Evolutionary conservation across 331 rosid genomes (phyloP), one percentile per base, ranked within the genome.

Genomic region (Malus hybrid): DNA sequence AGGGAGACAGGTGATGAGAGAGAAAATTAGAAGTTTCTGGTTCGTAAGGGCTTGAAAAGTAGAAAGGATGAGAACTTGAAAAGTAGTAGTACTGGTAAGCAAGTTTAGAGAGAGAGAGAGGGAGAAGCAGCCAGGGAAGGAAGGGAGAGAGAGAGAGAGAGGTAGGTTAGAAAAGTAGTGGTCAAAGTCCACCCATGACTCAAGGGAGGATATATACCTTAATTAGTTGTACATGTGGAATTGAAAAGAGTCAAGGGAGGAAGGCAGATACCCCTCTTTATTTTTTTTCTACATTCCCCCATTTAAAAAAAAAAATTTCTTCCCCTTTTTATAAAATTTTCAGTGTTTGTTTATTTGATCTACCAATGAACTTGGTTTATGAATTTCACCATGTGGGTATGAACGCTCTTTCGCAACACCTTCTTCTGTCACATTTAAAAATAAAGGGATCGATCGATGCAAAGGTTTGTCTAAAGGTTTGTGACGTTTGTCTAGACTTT

Each of bases 181-280:
- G 87, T 84, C 87, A 80, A 84, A 84, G 87, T 71, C 87, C n/a
- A 74, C 80, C 77, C 16, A 16, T 67, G 63, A 63, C 78, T 9
- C 46, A 63, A 15, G 67, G 22, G 22, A 63, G 39, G 67, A 63
- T 63, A 3, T 62, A 11, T 28, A 1, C 18, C 18, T 0, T 10
- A 42, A 42, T 42, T 6, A 12, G 1, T 6, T 62, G 20, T 15
- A 63, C 50, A 14, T 1, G 29, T 63, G 30, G 26, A 67, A 32
- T 74, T 77, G 72, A 84, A 77, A 74, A 6, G 68, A 12, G 87
- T 80, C 82, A 74, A 84, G 58, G 72, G 84, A 46, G 82, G 85
- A 74, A 73, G 85, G 87, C 87, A 80, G 26, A 29, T 74, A 9
- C 16, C 12, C 36, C 12, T 42, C 7, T 46, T 52, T 70, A 15